A percentile compares a stretch with the other conserved stretches of the same genome.
These are phyloP conservation scores for Cyclotella atomus DNA, from an alignment of 108 stramenopile genomes.

Conservation along the genomic window DNA sequence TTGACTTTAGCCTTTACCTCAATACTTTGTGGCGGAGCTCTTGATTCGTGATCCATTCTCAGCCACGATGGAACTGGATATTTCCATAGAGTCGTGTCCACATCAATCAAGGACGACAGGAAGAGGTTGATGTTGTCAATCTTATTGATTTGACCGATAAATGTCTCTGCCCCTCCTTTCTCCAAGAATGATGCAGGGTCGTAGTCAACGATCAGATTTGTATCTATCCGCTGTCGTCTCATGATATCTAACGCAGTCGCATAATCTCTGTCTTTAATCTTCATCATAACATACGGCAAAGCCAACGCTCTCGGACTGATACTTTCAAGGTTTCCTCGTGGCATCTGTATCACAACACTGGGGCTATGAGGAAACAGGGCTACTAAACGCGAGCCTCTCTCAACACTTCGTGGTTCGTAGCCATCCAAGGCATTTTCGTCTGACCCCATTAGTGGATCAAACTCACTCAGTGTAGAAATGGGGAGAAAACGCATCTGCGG, in stretches of 20 bases:
- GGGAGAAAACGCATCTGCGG: slow-evolving; percentile 74
- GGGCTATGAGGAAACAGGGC: slow-evolving; percentile 71
- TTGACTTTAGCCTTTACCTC: slow-evolving; percentile 82
- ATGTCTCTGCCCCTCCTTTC: slow-evolving; percentile 50
- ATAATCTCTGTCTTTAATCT: slow-evolving; percentile 57
- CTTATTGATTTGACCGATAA: slow-evolving; percentile 63
- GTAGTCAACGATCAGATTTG: slow-evolving; percentile 85
- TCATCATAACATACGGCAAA: slow-evolving; percentile 71
- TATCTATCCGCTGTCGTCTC: slow-evolving; percentile 85
- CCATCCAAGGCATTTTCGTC: slow-evolving; percentile 75
- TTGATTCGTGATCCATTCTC: slow-evolving; percentile 5
- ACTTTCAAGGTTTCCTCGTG: slow-evolving; percentile 86
- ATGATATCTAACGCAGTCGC: slow-evolving; percentile 73
- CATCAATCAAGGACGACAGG: slow-evolving; percentile 73
- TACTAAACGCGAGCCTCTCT: slow-evolving; percentile 79
- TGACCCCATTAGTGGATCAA: slow-evolving; percentile 84
- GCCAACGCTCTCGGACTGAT: slow-evolving; percentile 83
- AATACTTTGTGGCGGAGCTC: slow-evolving; percentile 21
- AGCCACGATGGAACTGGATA: slow-evolving; percentile 80
- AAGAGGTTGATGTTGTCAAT: slow-evolving; percentile 89
- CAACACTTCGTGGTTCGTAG: slow-evolving; percentile 86
- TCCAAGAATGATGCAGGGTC: slow-evolving; percentile 69
- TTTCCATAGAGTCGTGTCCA: slow-evolving; percentile 66
- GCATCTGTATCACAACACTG: slow-evolving; percentile 77
- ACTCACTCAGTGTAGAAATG: slow-evolving; percentile 53